Evolutionary conservation across 1,284 basidiomycete species (phyloP), one percentile per base, ranked within the genome.

Genomic region (Pseudozyma sp.): DNA sequence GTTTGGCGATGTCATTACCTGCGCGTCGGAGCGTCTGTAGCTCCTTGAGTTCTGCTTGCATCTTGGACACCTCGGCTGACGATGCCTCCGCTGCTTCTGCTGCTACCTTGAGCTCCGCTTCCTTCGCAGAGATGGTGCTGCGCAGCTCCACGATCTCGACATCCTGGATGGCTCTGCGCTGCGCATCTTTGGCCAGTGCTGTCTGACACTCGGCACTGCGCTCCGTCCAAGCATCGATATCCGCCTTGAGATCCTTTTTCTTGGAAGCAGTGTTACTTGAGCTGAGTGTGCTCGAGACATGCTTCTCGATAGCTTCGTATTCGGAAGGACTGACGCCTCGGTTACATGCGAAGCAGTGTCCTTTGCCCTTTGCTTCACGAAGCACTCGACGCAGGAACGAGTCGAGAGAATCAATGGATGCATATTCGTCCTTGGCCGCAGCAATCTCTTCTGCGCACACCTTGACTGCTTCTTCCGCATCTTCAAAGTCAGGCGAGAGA

Each of bases 301-400:
- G 83, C 39, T 73, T 73, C 44, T 85, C 82, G 59, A 87, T 83
- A 1, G 70, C 78, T 5, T 65, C 73, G 52, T 85, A 70, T 66
- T 95, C 93, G 10, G 87, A 85, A 36, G 89, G 87, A 18, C 89
- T 87, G 80, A 97, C 87, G 34, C 87, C 87, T 6, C 95, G 89
- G 72, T 90, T 89, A 83, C 95, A 97, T 5, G 91, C 90, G 19
- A 89, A 87, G 79, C 95, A 98, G 3, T 88, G 87, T 75, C 92
- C 90, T 72, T 90, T 89, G 38, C 87, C 86, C 81, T 89, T 89
- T 18, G 91, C 92, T 0, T 86, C 85, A 21, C 87, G 86, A 11
- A 94, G 87, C 25, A 95, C 85, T 1, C 86, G 86, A 59, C 91
- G 87, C 79, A 91, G 94, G 35, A 93, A 89, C 8, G 88, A 75